phyloP scores from a whole-genome alignment of 2,329 filamentous ascomycete species.

The Alternaria triticimaculans region DNA sequence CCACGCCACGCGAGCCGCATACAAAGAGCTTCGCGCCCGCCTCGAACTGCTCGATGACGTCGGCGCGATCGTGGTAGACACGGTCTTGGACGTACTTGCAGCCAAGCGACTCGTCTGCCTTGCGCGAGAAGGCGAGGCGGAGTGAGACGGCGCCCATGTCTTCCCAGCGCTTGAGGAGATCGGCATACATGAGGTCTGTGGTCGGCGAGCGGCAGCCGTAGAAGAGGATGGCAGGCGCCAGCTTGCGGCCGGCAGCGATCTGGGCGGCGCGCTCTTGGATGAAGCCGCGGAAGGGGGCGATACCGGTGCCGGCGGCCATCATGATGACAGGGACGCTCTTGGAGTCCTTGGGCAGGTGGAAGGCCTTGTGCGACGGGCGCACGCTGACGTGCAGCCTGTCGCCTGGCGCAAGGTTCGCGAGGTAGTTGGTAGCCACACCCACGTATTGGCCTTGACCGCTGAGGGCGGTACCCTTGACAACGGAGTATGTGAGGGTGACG shows the following conservation, averaged over 20 bases:
- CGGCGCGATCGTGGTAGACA: conserved; percentile 56
- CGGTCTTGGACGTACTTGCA: conserved; percentile 62
- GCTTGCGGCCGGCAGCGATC: conserved; percentile 55
- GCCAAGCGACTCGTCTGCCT: conserved; percentile 52
- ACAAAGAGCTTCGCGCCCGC: conserved; percentile 66
- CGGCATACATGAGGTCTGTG: conserved; percentile 66
- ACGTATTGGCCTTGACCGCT: conserved; percentile 53
- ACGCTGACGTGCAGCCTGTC: conserved; percentile 54
- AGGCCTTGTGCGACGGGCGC: conserved; percentile 50
- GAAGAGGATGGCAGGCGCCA: conserved; percentile 70
- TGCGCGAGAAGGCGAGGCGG: conserved; percentile 65
- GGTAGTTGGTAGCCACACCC: conserved; percentile 54
- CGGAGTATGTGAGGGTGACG: conserved; percentile 71
- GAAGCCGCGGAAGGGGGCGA: conserved; percentile 54
- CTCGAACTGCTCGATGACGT: conserved; percentile 55
- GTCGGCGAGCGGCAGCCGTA: conserved; percentile 65
- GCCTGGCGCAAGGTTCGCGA: conserved; percentile 49
- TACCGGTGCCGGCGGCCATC: conserved; percentile 48
- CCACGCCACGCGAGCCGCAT: conserved; percentile 64
- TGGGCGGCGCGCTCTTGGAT: conserved; percentile 52
- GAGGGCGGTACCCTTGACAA: conserved; percentile 64
- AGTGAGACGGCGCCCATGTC: conserved; percentile 66
- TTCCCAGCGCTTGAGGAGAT: conserved; percentile 67
- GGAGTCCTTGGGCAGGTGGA: conserved; percentile 53
- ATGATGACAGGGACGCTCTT: conserved; percentile 52